Evolutionary conservation across 257 asterid genomes (phyloP).

Genomic region (Solanum pennellii): DNA sequence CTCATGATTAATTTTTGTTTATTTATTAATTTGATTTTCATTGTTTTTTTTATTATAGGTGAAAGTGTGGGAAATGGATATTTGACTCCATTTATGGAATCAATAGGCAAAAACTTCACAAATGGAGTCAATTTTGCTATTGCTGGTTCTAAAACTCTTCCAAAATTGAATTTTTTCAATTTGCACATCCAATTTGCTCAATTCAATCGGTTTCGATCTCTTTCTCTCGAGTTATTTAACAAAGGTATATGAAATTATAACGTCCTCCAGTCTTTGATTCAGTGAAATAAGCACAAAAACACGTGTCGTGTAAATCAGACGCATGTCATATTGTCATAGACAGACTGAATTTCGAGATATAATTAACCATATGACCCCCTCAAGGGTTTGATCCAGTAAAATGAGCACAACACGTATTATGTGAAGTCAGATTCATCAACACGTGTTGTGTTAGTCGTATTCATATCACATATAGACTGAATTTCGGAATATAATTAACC

Average conservation of each 20-base stretch:
- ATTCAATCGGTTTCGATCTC: slow-evolving; percentile 27
- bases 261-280: neutral
- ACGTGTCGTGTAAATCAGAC: neutral
- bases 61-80: slow-evolving; percentile 25
- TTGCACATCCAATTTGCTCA: slow-evolving; percentile 24
- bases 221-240: slow-evolving; percentile 10
- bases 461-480: neutral
- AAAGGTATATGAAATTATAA: slow-evolving; percentile 9
- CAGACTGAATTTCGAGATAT: too few relatives aligned
- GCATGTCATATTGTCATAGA: neutral
- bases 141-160: slow-evolving; percentile 25
- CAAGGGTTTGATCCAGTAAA: neutral
- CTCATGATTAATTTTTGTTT: neutral
- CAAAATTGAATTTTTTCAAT: slow-evolving; percentile 11
- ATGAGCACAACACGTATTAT: too few relatives aligned
- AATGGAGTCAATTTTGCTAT: slow-evolving; percentile 43
- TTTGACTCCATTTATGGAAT: slow-evolving; percentile 36
- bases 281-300: neutral
- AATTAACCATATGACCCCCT: neutral
- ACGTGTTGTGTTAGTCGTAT: neutral
- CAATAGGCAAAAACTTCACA: slow-evolving; percentile 20
- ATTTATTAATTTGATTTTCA: neutral
- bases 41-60: slow-evolving; percentile 11
- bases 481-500: neutral
- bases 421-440: too few relatives aligned